These are phyloP conservation scores for Stephania cephalantha DNA, from an alignment of 164 flowering plant species.

Conservation along the genomic window DNA sequence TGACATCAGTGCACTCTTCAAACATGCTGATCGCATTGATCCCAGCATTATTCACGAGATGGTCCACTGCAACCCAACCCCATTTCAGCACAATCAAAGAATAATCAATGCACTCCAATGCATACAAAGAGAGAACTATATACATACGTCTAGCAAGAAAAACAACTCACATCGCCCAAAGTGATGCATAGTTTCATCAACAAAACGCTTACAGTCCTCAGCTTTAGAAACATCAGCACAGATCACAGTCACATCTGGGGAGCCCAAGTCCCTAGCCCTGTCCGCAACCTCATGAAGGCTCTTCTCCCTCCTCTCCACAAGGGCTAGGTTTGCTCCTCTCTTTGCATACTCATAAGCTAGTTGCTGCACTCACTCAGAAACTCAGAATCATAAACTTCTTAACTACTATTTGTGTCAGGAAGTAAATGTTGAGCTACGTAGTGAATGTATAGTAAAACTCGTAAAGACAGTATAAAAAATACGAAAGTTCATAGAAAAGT, in stretches of 20 bases:
- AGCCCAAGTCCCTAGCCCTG: constrained; percentile 35
- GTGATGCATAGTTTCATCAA: constrained; percentile 30
- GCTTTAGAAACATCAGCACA: constrained; percentile 54
- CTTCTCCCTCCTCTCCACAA: constrained; percentile 45
- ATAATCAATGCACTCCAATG: neutral
- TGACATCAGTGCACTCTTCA: constrained; percentile 26
- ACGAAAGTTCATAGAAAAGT: no score
- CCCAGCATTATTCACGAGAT: constrained; percentile 67
- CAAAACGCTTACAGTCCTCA: constrained; percentile 40
- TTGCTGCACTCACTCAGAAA: constrained; percentile 21
- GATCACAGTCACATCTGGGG: constrained; percentile 25
- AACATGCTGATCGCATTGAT: constrained; percentile 29
- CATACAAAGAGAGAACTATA: no score
- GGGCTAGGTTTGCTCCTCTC: constrained; percentile 43
- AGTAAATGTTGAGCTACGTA: no score
- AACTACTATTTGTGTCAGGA: no score
- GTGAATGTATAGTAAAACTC: no score
- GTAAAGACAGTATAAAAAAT: no score
- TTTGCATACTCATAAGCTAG: constrained; percentile 58
- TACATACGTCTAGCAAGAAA: neutral
- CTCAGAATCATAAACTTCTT: no score
- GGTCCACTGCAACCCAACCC: constrained; percentile 45
- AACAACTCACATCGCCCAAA: constrained; percentile 42
- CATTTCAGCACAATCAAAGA: neutral
- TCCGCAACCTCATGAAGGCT: constrained; percentile 38